Evolutionary conservation across 345 rosid genomes (phyloP), one percentile per base, ranked within the genome.

Genomic region (Clarkia xantiana): DNA sequence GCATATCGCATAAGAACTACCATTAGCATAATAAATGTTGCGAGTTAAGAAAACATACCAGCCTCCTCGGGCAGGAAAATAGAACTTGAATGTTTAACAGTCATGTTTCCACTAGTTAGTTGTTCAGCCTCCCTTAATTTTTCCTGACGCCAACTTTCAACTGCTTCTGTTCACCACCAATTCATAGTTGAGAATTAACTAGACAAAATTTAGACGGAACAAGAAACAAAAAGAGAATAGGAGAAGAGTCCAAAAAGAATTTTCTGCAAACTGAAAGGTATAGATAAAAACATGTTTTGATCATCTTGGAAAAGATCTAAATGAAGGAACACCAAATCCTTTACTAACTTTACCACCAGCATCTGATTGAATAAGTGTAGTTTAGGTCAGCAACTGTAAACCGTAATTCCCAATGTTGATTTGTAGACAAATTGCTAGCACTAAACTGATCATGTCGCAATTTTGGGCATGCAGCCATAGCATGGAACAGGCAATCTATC

Each of bases 71-170:
- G 62, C 60, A 68, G 48, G 56, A 45, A 52, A 54, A 81, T 63
- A 53, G 89, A 77, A 50, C 36, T 29, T 29, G 36, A 29, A 29
- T 29, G 36, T 5, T 71, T 78, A 39, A 52, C 58, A 39, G 71
- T 75, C 39, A 54, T 62, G 45, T 64, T 62, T 66, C 67, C 80
- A 55, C 29, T 47, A 49, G 64, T 69, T 54, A 76, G 63, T 57
- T 50, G 72, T 64, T 74, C 80, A 45, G 72, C 82, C 70, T 81
- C 89, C 67, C 58, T 59, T 25, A 91, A 62, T 64, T 86, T 91
- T 74, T 81, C 85, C 63, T 40, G 75, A 47, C 93, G 93, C 98
- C 98, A 91, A 51, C 54, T 71, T 75, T 86, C 98, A 64, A 91
- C 76, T 15, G 75, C 78, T 59, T 86, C 96, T 86, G 79, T 71